Conservation (phyloP, 2,329 filamentous ascomycete genomes). For the Beauveria rudraprayagi region DNA sequence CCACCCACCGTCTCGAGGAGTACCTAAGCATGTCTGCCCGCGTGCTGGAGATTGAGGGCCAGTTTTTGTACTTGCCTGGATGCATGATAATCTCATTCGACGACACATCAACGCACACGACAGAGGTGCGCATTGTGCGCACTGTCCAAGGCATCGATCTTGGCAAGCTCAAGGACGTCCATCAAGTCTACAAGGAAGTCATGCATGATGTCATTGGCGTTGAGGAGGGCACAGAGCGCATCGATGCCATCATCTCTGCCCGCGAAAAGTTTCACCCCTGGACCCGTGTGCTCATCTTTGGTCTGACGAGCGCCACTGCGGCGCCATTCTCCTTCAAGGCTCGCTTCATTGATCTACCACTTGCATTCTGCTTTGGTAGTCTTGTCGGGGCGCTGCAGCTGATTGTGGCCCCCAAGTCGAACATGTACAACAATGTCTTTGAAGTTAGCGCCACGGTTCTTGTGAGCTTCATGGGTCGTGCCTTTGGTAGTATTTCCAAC, state of each 20-base stretch:
- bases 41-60: conserved; percentile 76
- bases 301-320: conserved; percentile 62
- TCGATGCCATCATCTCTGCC: conserved; percentile 47
- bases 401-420: conserved; percentile 59
- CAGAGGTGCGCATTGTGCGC: conserved; percentile 58
- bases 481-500: conserved; percentile 50
- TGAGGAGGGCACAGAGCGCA: conserved; percentile 45
- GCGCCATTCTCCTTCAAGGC: conserved; percentile 70
- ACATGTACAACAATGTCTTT: conserved; percentile 59
- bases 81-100: conserved; percentile 93
- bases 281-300: conserved; percentile 56
- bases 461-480: conserved; percentile 54
- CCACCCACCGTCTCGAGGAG: conserved; percentile 82
- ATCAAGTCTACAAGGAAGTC: conserved; percentile 57
- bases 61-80: conserved; percentile 82
- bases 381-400: conserved; percentile 63
- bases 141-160: conserved; percentile 50
- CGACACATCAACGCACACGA: conserved; percentile 56
- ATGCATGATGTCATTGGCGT: conserved; percentile 52
- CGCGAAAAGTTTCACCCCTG: conserved; percentile 46
- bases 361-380: conserved; percentile 62
- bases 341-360: conserved; percentile 62
- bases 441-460: conserved; percentile 54
- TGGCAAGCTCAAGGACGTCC: conserved; percentile 52
- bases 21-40: conserved; percentile 81